Percentiles rank a stretch among this genome's conserved stretches.
Conservation (phyloP, 2,329 filamentous ascomycete species). For the Fusarium sp. region DNA sequence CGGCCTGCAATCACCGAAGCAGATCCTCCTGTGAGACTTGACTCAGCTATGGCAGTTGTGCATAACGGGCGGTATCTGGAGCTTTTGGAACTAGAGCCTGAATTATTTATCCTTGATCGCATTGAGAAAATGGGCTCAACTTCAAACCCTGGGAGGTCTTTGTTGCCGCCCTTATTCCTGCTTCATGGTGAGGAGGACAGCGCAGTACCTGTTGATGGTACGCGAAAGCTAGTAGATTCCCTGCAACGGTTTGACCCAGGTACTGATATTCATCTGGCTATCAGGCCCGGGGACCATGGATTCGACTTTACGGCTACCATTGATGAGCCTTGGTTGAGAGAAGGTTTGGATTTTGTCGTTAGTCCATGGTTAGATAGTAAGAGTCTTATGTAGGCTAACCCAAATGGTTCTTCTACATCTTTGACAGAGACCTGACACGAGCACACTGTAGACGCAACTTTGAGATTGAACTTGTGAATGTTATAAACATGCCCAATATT, state of each 20-base stretch:
- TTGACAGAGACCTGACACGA: accelerated
- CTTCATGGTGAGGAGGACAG: not conserved
- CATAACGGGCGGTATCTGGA: not conserved
- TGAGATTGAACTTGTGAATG: accelerated
- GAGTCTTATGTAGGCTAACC: not conserved
- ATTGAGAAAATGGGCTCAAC: accelerated
- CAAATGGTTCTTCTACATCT: accelerated
- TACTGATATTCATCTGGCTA: not conserved
- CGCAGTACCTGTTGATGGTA: not conserved
- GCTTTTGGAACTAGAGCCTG: not conserved
- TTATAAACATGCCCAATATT: not conserved
- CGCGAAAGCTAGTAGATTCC: not conserved
- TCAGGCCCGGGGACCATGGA: not conserved
- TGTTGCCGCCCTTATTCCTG: not conserved
- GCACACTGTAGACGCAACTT: accelerated
- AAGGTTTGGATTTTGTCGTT: not conserved
- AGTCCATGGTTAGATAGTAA: not conserved
- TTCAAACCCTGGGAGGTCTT: accelerated
- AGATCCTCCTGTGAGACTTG: not conserved
- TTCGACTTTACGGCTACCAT: not conserved
- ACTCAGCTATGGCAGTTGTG: not conserved
- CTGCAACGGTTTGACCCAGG: not conserved
- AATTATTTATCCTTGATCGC: not conserved
- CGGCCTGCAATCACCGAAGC: not conserved
- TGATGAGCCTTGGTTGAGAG: not conserved